phyloP scores from a whole-genome alignment of 441 rosid species.

The Populus tomentosa region DNA sequence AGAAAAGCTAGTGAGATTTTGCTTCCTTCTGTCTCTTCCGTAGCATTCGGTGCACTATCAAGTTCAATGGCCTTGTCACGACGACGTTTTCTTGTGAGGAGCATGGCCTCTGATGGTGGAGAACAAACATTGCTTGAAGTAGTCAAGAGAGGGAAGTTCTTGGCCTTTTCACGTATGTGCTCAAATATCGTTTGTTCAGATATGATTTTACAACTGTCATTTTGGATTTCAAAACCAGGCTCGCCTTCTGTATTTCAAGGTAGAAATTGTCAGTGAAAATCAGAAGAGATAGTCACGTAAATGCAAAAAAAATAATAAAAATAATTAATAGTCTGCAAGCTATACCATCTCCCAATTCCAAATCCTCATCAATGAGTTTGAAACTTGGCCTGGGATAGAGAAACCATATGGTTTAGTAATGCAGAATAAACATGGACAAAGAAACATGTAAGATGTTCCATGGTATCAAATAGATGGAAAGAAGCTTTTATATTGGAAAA shows the following conservation, averaged over 20 bases:
- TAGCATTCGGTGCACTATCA: slow-evolving; percentile 21
- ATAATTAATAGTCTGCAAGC: slow-evolving; percentile 1
- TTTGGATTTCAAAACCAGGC: slow-evolving; percentile 32
- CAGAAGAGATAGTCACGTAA: not conserved
- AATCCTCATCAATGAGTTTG: slow-evolving; percentile 82
- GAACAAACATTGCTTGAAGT: slow-evolving; percentile 31
- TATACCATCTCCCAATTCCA: slow-evolving; percentile 63
- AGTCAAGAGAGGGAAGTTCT: slow-evolving; percentile 50
- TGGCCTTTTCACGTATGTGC: slow-evolving; percentile 82
- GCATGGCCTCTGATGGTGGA: slow-evolving; percentile 33
- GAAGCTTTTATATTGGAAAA: not conserved
- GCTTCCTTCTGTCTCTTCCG: slow-evolving; percentile 22
- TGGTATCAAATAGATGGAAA: not conserved
- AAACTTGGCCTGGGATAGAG: slow-evolving; percentile 75
- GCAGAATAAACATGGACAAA: not conserved
- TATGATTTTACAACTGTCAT: slow-evolving; percentile 47
- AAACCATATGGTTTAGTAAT: slow-evolving; percentile 13
- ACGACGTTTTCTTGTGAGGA: slow-evolving; percentile 45
- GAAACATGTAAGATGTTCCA: not conserved
- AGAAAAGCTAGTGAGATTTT: slow-evolving; percentile 24
- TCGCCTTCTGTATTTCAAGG: slow-evolving; percentile 33
- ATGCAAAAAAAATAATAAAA: not conserved
- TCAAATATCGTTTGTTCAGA: slow-evolving; percentile 65
- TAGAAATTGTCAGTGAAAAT: slow-evolving; percentile 9
- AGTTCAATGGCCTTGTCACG: slow-evolving; percentile 35